phyloP scores from a whole-genome alignment of 345 rosid species.

The Draba incana region DNA sequence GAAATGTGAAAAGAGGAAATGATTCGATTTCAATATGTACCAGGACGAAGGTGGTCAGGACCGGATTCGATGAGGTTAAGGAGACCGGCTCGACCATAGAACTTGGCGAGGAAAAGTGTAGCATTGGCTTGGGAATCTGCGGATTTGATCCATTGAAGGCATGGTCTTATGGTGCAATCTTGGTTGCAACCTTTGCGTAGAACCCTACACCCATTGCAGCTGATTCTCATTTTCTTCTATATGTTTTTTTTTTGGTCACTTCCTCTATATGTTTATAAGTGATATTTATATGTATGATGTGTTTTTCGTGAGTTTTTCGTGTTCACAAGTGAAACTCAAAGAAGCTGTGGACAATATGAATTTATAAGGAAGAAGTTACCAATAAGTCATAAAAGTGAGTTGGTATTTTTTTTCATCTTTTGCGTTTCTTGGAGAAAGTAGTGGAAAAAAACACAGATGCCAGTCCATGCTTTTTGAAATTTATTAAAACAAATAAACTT shows the following conservation, averaged over 20 bases:
- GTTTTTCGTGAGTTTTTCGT: constrained; percentile 24
- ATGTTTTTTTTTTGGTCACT: neutral
- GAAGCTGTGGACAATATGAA: constrained; percentile 20
- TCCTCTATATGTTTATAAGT: neutral
- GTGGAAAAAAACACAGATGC: constrained; percentile 37
- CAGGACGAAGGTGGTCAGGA: constrained; percentile 63
- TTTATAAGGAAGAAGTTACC: constrained; percentile 42
- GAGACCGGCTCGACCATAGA: constrained; percentile 78
- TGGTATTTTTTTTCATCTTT: constrained; percentile 27
- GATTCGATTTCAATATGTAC: constrained; percentile 3
- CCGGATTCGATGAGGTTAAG: constrained; percentile 70
- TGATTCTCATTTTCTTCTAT: constrained; percentile 47
- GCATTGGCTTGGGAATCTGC: constrained; percentile 76
- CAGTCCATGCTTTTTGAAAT: constrained; percentile 19
- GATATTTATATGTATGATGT: constrained; percentile 1
- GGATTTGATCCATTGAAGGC: constrained; percentile 68
- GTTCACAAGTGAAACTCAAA: constrained; percentile 14
- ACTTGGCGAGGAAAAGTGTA: constrained; percentile 74
- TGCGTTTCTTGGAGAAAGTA: constrained; percentile 45
- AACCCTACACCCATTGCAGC: constrained; percentile 76
- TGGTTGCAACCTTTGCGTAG: constrained; percentile 72
- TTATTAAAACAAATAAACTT: neutral
- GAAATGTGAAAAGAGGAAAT: neutral
- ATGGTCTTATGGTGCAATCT: constrained; percentile 65
- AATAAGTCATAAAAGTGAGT: constrained; percentile 29